A percentile compares a stretch with the other conserved stretches of the same genome.
Conservation (phyloP, 73 alveolate genomes). For the Paramecium pentaurelia region DNA sequence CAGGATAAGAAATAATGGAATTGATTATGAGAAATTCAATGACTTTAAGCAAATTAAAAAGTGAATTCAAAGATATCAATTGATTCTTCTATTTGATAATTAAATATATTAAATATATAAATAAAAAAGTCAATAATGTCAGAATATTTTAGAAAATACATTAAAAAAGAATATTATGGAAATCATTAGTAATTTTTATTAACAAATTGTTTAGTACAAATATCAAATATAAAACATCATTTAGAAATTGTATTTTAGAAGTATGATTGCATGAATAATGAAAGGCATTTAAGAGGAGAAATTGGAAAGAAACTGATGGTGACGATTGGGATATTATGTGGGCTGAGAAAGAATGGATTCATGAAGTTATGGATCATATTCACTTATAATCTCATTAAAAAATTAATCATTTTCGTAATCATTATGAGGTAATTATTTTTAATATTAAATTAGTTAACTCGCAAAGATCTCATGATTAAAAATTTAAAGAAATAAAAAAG, state of each 20-base stretch:
- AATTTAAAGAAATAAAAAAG: slow-evolving; percentile 93
- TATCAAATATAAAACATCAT: slow-evolving; percentile 92
- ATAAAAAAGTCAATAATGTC: slow-evolving; percentile 64
- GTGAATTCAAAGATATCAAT: neutral
- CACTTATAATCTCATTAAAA: slow-evolving; percentile 90
- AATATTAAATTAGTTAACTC: slow-evolving; percentile 65
- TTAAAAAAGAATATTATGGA: slow-evolving; percentile 92
- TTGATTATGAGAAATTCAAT: slow-evolving; percentile 12
- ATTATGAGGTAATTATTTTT: slow-evolving; percentile 75
- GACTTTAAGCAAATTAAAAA: neutral
- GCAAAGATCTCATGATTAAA: slow-evolving; percentile 98
- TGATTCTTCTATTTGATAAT: neutral
- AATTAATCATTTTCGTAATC: slow-evolving; percentile 96
- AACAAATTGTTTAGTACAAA: slow-evolving; percentile 66
- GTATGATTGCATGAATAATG: neutral
- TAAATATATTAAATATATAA: neutral
- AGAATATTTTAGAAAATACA: slow-evolving; percentile 89
- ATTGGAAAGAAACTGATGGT: slow-evolving; percentile 95
- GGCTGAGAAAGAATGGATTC: slow-evolving; percentile 98
- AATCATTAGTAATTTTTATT: slow-evolving; percentile 64
- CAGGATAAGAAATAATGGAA: slow-evolving; percentile 16
- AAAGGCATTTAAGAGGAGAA: slow-evolving; percentile 83
- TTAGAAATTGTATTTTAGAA: slow-evolving; percentile 95
- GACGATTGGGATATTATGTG: slow-evolving; percentile 98
- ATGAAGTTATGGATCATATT: slow-evolving; percentile 93